Evolutionary conservation across 1,284 basidiomycete genomes (phyloP).

Genomic region (Sparassis latifolia): DNA sequence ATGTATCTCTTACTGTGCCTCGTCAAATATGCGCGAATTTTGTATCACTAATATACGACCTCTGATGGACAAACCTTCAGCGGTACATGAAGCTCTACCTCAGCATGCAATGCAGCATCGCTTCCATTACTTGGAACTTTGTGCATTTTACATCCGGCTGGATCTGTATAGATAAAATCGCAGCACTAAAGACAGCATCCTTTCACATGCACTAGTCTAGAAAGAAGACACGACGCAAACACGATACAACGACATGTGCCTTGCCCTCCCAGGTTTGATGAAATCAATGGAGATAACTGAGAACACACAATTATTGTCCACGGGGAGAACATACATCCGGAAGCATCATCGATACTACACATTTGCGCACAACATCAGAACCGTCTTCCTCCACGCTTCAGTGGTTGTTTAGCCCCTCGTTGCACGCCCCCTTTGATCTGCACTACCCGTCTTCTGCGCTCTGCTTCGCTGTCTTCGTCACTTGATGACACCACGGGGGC

Average conservation of each 20-base stretch:
- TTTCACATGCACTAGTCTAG: not conserved
- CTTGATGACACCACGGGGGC: slow-evolving; percentile 29
- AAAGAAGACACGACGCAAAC: not conserved
- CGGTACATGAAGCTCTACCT: too few relatives aligned
- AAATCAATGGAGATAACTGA: not conserved
- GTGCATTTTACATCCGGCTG: too few relatives aligned
- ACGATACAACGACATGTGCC: slow-evolving; percentile 1
- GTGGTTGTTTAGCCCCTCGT: slow-evolving; percentile 59
- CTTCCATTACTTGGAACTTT: too few relatives aligned
- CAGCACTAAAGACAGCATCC: not conserved
- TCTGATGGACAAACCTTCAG: too few relatives aligned
- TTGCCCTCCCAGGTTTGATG: not conserved
- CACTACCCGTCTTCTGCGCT: slow-evolving; percentile 33
- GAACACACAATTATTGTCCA: slow-evolving; percentile 2
- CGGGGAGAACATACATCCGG: slow-evolving; percentile 6
- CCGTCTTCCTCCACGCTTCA: slow-evolving; percentile 65
- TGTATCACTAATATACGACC: too few relatives aligned
- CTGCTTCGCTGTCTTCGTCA: slow-evolving; percentile 52
- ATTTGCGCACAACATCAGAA: slow-evolving; percentile 38
- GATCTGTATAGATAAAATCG: too few relatives aligned
- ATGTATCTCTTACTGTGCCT: too few relatives aligned
- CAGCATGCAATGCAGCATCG: too few relatives aligned
- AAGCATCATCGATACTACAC: not conserved
- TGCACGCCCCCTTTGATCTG: slow-evolving; percentile 28
- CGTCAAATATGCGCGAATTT: too few relatives aligned